Conservation (phyloP, 768 basidiomycete genomes). For the Lanmaoa pseudosensibilis region DNA sequence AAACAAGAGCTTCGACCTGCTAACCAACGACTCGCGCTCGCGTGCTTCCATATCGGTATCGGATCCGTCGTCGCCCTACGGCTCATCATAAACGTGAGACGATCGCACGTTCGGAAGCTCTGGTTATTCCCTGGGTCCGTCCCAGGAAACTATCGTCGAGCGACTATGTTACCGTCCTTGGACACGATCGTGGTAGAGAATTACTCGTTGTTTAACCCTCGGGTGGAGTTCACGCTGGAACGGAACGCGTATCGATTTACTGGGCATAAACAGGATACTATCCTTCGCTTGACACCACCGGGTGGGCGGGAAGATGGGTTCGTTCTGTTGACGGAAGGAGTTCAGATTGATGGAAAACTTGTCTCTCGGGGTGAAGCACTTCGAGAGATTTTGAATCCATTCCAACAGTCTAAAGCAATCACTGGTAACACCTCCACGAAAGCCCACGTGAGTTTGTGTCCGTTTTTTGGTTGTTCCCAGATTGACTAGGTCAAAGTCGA, state of each 20-base stretch:
- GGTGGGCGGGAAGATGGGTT: constrained; percentile 22
- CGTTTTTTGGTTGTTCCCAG: neutral
- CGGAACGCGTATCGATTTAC: constrained; percentile 25
- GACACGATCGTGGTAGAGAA: constrained; percentile 29
- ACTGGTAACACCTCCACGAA: constrained; percentile 3
- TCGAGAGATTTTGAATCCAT: constrained; percentile 21
- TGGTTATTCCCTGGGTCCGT: constrained; percentile 32
- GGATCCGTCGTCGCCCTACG: constrained; percentile 31
- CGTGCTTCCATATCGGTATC: constrained; percentile 28
- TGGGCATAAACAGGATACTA: constrained; percentile 19
- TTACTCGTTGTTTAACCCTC: constrained; percentile 19
- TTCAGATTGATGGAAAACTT: constrained; percentile 24
- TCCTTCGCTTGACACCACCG: constrained; percentile 18
- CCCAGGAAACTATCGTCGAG: constrained; percentile 22
- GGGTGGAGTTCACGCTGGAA: constrained; percentile 27
- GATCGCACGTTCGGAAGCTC: constrained; percentile 30
- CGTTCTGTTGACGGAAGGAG: constrained; percentile 25
- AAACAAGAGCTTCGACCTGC: constrained; percentile 29
- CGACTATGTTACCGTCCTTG: constrained; percentile 18
- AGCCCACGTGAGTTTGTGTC: constrained; percentile 12
- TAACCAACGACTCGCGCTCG: constrained; percentile 31
- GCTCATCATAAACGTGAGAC: constrained; percentile 28
- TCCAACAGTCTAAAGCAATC: constrained; percentile 3
- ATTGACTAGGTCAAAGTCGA: constrained; percentile 15
- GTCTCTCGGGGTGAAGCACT: constrained; percentile 22